A percentile compares a stretch with the other conserved stretches of the same genome.
These are phyloP conservation scores for Gymnopilus dilepis DNA, from an alignment of 768 basidiomycete genomes.

Conservation along the genomic window DNA sequence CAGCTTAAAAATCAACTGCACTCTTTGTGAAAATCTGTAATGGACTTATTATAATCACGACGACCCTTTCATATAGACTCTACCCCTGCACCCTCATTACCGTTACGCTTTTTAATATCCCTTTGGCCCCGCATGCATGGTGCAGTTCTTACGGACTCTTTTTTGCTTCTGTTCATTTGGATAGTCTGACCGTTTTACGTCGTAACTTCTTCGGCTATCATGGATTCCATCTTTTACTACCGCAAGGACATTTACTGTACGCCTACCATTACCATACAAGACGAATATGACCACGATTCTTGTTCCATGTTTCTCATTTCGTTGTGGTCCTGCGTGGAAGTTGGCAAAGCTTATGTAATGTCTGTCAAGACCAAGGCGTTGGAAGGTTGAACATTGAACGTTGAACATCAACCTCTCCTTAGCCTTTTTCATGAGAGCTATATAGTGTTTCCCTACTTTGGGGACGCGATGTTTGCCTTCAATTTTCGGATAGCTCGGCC, in stretches of 20 bases:
- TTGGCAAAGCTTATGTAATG: no score
- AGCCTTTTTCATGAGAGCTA: no score
- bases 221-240: conserved; percentile 37
- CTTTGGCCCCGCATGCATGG: conserved; percentile 32
- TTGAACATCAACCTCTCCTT: no score
- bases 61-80: conserved; percentile 33
- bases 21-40: conserved; percentile 71
- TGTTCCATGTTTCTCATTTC: no score
- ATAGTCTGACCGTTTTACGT: conserved; percentile 5
- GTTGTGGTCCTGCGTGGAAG: no score
- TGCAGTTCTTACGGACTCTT: conserved; percentile 40
- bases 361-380: no score
- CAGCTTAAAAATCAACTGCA: conserved; percentile 64
- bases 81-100: conserved; percentile 23
- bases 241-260: conserved; percentile 52
- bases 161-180: conserved; percentile 28
- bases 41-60: conserved; percentile 45
- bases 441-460: no score
- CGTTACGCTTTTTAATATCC: conserved; percentile 35
- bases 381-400: no score
- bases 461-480: no score
- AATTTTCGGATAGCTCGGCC: no score
- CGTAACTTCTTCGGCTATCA: conserved; percentile 30
- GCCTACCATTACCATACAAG: conserved; percentile 46
- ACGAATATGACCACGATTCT: conserved; percentile 36